phyloP scores from a whole-genome alignment of 2,329 filamentous ascomycete species.

The Microthyrium microscopicum region DNA sequence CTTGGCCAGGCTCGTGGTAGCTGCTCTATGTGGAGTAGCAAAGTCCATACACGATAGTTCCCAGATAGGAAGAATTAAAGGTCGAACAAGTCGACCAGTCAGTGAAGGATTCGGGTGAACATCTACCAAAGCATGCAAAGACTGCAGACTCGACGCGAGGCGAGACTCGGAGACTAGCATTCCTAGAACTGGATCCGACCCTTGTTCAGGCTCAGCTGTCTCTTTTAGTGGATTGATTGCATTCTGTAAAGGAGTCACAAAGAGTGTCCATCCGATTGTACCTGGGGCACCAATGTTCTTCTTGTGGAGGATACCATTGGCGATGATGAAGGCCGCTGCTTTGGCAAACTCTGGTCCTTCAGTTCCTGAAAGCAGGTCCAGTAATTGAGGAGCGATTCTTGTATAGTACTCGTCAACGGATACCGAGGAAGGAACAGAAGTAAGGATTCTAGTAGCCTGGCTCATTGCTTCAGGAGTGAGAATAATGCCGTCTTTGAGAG shows the following conservation, averaged over 20 bases:
- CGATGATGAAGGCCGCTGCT: constrained; percentile 45
- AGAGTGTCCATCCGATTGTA: constrained; percentile 41
- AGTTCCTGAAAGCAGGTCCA: constrained; percentile 43
- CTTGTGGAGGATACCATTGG: constrained; percentile 49
- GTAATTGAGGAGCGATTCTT: constrained; percentile 43
- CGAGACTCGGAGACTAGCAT: constrained; percentile 30
- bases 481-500: constrained; percentile 34
- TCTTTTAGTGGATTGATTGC: constrained; percentile 28
- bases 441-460: constrained; percentile 45
- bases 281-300: constrained; percentile 48
- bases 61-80: constrained; percentile 47
- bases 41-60: too few species aligned
- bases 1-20: too few species aligned
- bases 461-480: constrained; percentile 53
- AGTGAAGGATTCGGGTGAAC: constrained; percentile 53
- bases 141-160: constrained; percentile 34
- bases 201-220: constrained; percentile 22
- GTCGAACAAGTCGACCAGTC: constrained; percentile 42
- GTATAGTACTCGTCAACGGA: constrained; percentile 42
- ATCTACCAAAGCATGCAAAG: constrained; percentile 39
- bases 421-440: constrained; percentile 39
- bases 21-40: too few species aligned
- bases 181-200: constrained; percentile 24
- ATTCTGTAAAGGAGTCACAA: constrained; percentile 41
- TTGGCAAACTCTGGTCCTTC: constrained; percentile 41